phyloP scores from a whole-genome alignment of 2,329 filamentous ascomycete species.

The Arthrobotrys iridis region DNA sequence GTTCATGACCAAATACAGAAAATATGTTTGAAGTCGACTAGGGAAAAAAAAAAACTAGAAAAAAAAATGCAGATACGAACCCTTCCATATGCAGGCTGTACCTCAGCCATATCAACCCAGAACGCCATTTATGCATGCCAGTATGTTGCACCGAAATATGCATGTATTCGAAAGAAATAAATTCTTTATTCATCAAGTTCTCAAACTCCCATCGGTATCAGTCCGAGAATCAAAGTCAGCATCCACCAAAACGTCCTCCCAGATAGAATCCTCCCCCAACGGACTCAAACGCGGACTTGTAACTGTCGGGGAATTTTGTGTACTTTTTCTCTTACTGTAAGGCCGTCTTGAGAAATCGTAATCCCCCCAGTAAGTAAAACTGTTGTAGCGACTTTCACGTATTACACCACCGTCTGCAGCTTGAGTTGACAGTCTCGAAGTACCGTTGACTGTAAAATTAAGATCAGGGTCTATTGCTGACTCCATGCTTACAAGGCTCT shows the following conservation, averaged over 20 bases:
- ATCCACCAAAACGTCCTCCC: conserved; percentile 49
- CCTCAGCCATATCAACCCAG: not conserved
- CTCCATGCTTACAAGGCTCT: conserved; percentile 45
- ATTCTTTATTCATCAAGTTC: conserved; percentile 2
- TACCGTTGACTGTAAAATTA: conserved; percentile 30
- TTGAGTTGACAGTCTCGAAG: conserved; percentile 37
- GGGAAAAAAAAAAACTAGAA: not conserved
- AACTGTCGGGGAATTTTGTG: conserved; percentile 20
- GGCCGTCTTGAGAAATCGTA: conserved; percentile 30
- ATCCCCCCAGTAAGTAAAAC: conserved; percentile 41
- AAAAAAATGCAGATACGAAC: not conserved
- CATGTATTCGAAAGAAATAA: not conserved
- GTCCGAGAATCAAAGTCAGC: conserved; percentile 38
- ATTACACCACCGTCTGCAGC: conserved; percentile 7
- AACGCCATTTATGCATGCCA: conserved; percentile 20
- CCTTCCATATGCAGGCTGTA: not conserved
- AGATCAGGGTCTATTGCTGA: conserved; percentile 51
- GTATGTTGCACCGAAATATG: not conserved
- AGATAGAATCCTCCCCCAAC: conserved; percentile 40
- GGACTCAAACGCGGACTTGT: conserved; percentile 39
- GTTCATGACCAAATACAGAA: not conserved
- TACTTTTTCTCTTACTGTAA: conserved; percentile 24
- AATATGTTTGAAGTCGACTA: not conserved
- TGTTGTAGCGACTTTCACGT: not conserved
- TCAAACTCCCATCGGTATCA: conserved; percentile 24